Evolutionary conservation across 2,329 filamentous ascomycete genomes (phyloP).

Genomic region (Ceratocystis alfenasii): DNA sequence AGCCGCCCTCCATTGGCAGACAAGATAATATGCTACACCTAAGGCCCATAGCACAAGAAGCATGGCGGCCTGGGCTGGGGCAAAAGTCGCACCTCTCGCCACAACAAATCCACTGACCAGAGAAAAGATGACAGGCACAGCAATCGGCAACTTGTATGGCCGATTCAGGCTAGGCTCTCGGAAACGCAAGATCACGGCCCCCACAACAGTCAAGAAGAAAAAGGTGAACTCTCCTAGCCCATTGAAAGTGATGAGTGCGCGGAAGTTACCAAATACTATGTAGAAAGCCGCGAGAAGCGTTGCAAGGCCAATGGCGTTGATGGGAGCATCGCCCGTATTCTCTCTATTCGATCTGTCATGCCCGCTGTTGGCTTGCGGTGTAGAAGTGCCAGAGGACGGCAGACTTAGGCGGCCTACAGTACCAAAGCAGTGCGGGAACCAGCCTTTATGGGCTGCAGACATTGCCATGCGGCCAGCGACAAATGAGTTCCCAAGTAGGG

Average conservation of each 20-base stretch:
- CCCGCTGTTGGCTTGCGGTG: conserved; percentile 1
- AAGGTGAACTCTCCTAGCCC: conserved; percentile 50
- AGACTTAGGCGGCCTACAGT: conserved; percentile 36
- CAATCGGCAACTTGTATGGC: conserved; percentile 43
- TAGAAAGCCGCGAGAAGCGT: conserved; percentile 42
- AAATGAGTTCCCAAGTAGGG: conserved; percentile 51
- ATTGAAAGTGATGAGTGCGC: conserved; percentile 48
- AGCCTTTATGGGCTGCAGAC: conserved; percentile 42
- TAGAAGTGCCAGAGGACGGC: conserved; percentile 20
- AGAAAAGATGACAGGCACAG: conserved; percentile 42
- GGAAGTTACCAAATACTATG: conserved; percentile 49
- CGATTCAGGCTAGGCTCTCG: conserved; percentile 43
- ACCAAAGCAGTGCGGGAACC: conserved; percentile 38
- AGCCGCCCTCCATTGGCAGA: conserved; percentile 31
- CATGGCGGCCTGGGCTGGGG: conserved; percentile 41
- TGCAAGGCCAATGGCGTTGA: conserved; percentile 43
- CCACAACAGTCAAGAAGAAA: conserved; percentile 51
- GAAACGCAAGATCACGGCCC: conserved; percentile 44
- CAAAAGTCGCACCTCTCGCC: conserved; percentile 46
- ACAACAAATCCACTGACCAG: conserved; percentile 50
- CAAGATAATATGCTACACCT: conserved; percentile 30
- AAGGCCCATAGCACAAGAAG: conserved; percentile 41
- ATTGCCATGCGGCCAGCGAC: conserved; percentile 50
- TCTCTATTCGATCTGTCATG: background rate
- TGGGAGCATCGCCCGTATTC: conserved; percentile 37